Evolutionary conservation across 23 red algal genomes (phyloP), one percentile per base, ranked within the genome.

Genomic region (Gracilaria gracilis): DNA sequence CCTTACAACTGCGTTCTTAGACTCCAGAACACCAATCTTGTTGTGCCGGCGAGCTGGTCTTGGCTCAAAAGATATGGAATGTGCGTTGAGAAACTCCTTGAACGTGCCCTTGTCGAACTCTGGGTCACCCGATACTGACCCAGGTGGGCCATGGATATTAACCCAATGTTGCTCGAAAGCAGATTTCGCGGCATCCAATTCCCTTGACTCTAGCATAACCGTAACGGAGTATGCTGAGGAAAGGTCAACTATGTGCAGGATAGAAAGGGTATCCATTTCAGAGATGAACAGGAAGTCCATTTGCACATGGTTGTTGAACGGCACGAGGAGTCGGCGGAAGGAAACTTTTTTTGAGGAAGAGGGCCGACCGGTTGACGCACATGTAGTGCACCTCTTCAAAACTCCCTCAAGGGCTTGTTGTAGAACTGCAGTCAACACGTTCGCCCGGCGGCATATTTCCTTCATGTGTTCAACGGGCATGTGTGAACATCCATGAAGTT

Each of bases 271-370:
- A 6, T 54, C 69, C 40, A 87, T 67, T 46, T 57, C 40, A 17
- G 25, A 24, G 4, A 75, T 54, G 64, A 87, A 87, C 25, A 74
- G 8, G 47, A 87, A 87, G 21, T 76, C 83, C 12, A 74, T 50
- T 24, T 87, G 83, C 16, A 87, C 35, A 75, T 76, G 83, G 23
- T 87, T 40, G 38, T 87, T 87, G 36, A 87, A 74, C n/a, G 66
- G 54, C 17, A 50, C 0, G 23, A 87, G 66, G 24, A 87, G 32
- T 48, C 69, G 25, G 21, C 46, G 40, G 27, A 87, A 48, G 21
- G 83, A 87, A 8, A 75, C 34, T 35, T 55, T 87, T 9, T 37
- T 17, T 28, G 44, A 48, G 24, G 33, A 9, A 13, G 54, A 11
- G 6, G 83, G 83, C 20, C 83, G 55, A n/a, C 83, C 65, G 12